A percentile compares a stretch with the other conserved stretches of the same genome.
Evolutionary conservation across 2,329 filamentous ascomycete genomes (phyloP).

Genomic region (Huntiella decipiens): DNA sequence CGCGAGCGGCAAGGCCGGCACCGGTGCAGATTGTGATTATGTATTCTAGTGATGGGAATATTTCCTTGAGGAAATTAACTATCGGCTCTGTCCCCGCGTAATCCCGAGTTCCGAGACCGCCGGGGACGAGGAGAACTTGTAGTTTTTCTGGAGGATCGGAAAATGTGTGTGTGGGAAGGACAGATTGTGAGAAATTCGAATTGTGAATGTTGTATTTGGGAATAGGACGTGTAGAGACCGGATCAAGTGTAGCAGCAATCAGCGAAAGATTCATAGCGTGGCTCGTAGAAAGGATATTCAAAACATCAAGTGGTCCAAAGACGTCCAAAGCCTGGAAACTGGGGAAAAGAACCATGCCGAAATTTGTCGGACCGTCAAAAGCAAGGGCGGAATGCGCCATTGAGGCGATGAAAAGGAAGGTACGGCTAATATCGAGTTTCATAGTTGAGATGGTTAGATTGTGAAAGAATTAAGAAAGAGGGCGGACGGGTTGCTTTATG

Average conservation of each 20-base stretch:
- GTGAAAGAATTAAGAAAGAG: no score
- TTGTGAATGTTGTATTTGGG: slow-evolving; percentile 16
- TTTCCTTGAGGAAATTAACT: slow-evolving; percentile 22
- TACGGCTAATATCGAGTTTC: no score
- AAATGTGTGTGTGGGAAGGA: slow-evolving; percentile 32
- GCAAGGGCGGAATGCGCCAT: no score
- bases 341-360: slow-evolving; percentile 26
- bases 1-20: slow-evolving; percentile 33
- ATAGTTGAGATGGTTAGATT: no score
- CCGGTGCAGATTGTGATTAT: slow-evolving; percentile 51
- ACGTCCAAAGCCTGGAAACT: slow-evolving; percentile 27
- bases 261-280: slow-evolving; percentile 23
- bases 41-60: slow-evolving; percentile 31
- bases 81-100: slow-evolving; percentile 18
- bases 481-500: no score
- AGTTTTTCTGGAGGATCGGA: slow-evolving; percentile 28
- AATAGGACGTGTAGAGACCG: slow-evolving; percentile 21
- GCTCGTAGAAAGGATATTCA: slow-evolving; percentile 22
- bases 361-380: slow-evolving; percentile 14
- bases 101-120: slow-evolving; percentile 32
- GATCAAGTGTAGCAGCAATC: slow-evolving; percentile 23
- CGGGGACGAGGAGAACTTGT: slow-evolving; percentile 48
- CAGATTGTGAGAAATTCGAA: slow-evolving; percentile 19
- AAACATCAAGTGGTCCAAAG: slow-evolving; percentile 26
- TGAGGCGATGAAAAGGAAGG: no score